Evolutionary conservation across 139 green algal species (phyloP).

Genomic region (Desmodesmus armatus): DNA sequence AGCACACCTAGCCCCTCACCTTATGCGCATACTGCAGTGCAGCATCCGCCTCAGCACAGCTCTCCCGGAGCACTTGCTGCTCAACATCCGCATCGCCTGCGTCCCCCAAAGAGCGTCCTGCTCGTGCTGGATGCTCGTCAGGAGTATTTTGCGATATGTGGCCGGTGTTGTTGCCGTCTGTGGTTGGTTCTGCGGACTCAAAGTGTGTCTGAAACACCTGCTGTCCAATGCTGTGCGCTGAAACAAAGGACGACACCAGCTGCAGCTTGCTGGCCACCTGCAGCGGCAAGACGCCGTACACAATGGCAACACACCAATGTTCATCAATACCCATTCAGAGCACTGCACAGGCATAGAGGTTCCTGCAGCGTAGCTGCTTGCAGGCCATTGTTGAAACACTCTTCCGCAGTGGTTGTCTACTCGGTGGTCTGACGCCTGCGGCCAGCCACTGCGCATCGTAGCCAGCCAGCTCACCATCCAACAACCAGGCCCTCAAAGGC

Average conservation of each 20-base stretch:
- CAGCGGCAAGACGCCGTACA: no score
- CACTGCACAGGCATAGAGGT: no score
- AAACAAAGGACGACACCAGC: background rate
- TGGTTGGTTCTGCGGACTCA: background rate
- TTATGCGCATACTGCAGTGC: constrained; percentile 1
- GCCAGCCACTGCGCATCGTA: no score
- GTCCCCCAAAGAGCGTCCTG: constrained; percentile 1
- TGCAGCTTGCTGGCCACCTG: background rate
- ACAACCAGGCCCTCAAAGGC: background rate
- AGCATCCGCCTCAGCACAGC: constrained; percentile 7
- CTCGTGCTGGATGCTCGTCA: background rate
- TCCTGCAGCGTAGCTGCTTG: background rate
- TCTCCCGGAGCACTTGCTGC: constrained; percentile 6
- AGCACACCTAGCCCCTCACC: background rate
- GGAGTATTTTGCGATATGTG: no score
- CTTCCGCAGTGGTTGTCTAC: no score
- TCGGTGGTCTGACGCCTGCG: no score
- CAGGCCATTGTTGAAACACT: no score
- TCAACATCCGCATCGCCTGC: constrained; percentile 3
- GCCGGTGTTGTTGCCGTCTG: no score
- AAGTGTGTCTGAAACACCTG: constrained; percentile 2
- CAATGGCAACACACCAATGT: no score
- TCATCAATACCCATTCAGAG: no score
- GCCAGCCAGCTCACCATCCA: background rate
- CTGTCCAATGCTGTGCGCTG: constrained; percentile 5